A percentile compares a stretch with the other conserved stretches of the same genome.
phyloP scores from a whole-genome alignment of 331 rosid genomes.

The Quercus tomentella region DNA sequence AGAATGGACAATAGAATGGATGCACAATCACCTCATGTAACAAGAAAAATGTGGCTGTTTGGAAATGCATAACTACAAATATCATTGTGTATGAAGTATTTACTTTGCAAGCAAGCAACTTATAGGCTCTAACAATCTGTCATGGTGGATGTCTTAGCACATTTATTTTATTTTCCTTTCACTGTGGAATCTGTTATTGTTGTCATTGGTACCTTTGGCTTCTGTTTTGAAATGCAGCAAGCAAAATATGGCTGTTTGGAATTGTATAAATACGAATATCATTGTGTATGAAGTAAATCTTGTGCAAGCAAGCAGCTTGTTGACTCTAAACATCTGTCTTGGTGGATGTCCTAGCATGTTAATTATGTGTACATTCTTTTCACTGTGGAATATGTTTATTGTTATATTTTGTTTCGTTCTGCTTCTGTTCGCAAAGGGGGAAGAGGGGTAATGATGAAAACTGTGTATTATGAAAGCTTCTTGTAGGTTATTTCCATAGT shows the following conservation, averaged over 20 bases:
- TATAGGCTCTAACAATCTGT: background rate
- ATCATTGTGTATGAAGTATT: background rate
- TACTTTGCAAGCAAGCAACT: background rate
- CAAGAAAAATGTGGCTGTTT: background rate
- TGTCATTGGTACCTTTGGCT: background rate
- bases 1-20: background rate
- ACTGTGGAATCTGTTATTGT: background rate
- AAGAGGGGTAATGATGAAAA: background rate
- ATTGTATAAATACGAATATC: background rate
- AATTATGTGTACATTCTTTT: background rate
- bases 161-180: background rate
- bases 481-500: slow-evolving; percentile 11
- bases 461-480: background rate
- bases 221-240: background rate
- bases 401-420: background rate
- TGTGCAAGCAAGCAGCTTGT: background rate
- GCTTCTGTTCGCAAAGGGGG: background rate
- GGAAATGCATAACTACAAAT: background rate
- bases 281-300: background rate
- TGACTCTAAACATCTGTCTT: background rate
- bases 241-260: background rate
- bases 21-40: no score
- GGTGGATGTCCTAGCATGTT: background rate
- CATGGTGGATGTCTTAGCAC: background rate
- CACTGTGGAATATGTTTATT: background rate